Percentiles rank a stretch among this genome's conserved stretches.
Evolutionary conservation across 2,329 filamentous ascomycete species (phyloP).

Genomic region (Ophiocordyceps polyrhachis-furcata): DNA sequence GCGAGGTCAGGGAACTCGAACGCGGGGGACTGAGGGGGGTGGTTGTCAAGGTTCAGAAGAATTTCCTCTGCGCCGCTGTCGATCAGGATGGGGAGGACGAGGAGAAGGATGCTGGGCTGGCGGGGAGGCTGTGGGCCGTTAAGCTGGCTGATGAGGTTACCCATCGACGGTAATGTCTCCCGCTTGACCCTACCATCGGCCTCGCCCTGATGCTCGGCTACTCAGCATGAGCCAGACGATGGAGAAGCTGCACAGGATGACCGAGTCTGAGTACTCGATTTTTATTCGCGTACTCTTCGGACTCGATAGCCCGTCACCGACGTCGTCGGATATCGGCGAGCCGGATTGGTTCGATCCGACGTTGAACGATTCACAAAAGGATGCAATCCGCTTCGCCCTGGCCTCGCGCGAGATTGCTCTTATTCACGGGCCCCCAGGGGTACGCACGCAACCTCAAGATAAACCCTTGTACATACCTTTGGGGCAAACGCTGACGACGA

Average conservation of each 20-base stretch:
- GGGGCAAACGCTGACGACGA: conserved; percentile 2
- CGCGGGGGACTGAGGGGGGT: conserved; percentile 52
- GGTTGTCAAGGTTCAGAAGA: conserved; percentile 42
- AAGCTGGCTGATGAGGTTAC: conserved; percentile 53
- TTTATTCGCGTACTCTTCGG: conserved; percentile 47
- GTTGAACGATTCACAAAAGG: conserved; percentile 48
- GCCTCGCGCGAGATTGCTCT: conserved; percentile 65
- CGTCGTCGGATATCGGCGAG: conserved; percentile 24
- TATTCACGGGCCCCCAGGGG: conserved; percentile 85
- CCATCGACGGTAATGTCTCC: conserved; percentile 27
- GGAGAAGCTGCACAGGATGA: conserved; percentile 38
- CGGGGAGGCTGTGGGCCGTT: conserved; percentile 40
- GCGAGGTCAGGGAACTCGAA: conserved; percentile 52
- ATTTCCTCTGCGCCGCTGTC: conserved; percentile 45
- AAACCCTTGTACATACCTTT: too few relatives aligned
- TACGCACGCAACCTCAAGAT: too few relatives aligned
- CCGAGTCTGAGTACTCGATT: conserved; percentile 34
- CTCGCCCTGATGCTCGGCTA: not conserved
- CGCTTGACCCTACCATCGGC: too few relatives aligned
- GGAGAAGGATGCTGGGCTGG: conserved; percentile 13
- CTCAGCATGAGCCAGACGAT: conserved; percentile 45
- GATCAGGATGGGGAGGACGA: conserved; percentile 41
- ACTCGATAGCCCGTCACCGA: conserved; percentile 29
- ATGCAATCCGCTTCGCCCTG: conserved; percentile 64
- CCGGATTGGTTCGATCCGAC: conserved; percentile 42